Evolutionary conservation across 2,329 filamentous ascomycete genomes (phyloP), one percentile per base, ranked within the genome.

Genomic region (Penicillium expansum): DNA sequence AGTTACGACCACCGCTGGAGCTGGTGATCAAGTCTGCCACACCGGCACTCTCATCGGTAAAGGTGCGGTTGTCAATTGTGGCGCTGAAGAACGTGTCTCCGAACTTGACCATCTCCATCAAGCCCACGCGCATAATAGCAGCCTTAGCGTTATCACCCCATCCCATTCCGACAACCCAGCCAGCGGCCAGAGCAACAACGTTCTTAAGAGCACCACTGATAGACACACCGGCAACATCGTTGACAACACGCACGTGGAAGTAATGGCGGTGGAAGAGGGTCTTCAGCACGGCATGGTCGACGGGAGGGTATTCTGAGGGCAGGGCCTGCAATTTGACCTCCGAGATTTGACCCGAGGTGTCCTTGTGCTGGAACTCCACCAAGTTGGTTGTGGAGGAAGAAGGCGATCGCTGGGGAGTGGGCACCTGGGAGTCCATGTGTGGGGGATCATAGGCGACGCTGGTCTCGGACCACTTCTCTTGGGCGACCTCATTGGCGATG

Each of bases 71-170:
- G 62, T 89, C 84, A 27, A 94, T 88, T 1, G 89, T 90, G 68
- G 92, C 84, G 18, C 86, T 85, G 73, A 97, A 99, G 80, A 97
- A 99, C 67, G 89, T 86, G 74, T 92, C 91, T 63, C 93, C 93
- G 66, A 99, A 99, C 71, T 90, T 89, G 69, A 97, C 91, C 88
- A 97, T 96, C 78, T 99, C 94, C 67, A 97, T 83, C 44, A 99
- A 85, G 8, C 94, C 94, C 20, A 97, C 89, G 41, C 94, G 90
- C 91, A 99, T 97, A 59, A 99, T 88, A 44, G 94, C 94, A n/a
- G 94, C 92, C 80, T 99, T 97, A 64, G 93, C 93, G 67, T 97
- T 99, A 80, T 97, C 92, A 69, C 94, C 94, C 93, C 94, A 99
- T 63, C 93, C 93, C 60, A 93, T 85, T 35, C 94, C 94, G 63